Conservation (phyloP, 257 asterid genomes). For the Cordia subcordata region DNA sequence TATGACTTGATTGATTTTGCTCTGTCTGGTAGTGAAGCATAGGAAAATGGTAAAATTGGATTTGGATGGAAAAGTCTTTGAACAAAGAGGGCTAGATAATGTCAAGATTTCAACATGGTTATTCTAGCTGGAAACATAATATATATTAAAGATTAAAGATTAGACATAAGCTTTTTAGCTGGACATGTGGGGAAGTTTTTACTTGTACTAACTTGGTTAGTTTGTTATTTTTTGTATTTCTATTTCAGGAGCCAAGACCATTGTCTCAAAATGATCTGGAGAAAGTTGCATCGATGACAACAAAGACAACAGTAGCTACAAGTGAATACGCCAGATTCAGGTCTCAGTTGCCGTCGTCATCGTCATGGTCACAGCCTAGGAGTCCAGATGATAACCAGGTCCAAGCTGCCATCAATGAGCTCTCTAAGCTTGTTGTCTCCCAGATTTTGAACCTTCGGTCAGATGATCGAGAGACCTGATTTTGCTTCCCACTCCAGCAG, state of each 20-base stretch:
- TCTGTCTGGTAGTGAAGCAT: no score
- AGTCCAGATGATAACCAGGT: conserved; percentile 56
- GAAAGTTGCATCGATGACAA: conserved; percentile 48
- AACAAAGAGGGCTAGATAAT: no score
- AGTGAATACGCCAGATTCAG: conserved; percentile 48
- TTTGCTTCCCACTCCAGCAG: not conserved
- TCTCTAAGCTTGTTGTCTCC: conserved; percentile 52
- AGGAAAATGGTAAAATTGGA: no score
- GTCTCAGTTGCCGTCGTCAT: conserved; percentile 26
- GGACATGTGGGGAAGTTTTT: no score
- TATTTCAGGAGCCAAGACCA: conserved; percentile 60
- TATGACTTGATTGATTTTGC: no score
- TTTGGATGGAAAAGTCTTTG: no score
- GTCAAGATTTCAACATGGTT: no score
- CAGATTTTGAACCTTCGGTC: conserved; percentile 47
- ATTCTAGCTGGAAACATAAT: no score
- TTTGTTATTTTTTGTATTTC: not conserved
- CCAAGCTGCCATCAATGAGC: conserved; percentile 46
- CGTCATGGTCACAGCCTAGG: conserved; percentile 27
- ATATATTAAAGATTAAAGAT: no score
- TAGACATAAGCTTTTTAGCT: no score
- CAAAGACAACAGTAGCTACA: conserved; percentile 67
- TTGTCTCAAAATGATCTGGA: conserved; percentile 63
- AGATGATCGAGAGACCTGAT: conserved; percentile 41
- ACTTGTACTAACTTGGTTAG: no score